Conservation (phyloP, 2,329 filamentous ascomycete species). For the Monilinia laxa region DNA sequence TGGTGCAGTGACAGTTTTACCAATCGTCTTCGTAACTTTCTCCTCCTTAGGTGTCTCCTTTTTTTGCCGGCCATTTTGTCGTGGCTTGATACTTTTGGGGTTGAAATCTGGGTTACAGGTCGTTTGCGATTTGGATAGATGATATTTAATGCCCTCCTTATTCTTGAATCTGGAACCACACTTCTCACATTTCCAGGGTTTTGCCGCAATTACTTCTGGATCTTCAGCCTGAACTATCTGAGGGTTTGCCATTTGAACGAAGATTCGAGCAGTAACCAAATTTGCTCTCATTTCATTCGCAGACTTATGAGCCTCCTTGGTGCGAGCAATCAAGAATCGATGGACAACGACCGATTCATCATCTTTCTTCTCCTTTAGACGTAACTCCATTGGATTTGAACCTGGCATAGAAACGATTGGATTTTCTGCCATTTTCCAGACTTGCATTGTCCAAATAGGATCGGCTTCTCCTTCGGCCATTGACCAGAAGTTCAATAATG, state of each 20-base stretch:
- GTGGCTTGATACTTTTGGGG: constrained; percentile 19
- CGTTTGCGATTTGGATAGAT: constrained; percentile 37
- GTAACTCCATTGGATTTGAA: constrained; percentile 39
- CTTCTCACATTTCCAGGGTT: constrained; percentile 37
- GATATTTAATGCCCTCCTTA: constrained; percentile 40
- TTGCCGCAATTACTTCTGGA: constrained; percentile 28
- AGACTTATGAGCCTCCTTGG: constrained; percentile 24
- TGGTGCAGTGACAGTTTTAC: background rate
- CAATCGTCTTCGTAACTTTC: constrained; percentile 15
- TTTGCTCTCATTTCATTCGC: constrained; percentile 36
- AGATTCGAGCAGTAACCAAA: constrained; percentile 33
- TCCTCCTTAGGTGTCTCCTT: constrained; percentile 21
- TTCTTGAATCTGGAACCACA: constrained; percentile 39
- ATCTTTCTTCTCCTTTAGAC: constrained; percentile 28
- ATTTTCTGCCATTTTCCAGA: constrained; percentile 31
- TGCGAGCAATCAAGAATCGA: constrained; percentile 33
- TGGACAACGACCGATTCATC: constrained; percentile 26
- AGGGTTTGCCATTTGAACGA: constrained; percentile 27
- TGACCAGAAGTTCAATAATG: constrained; percentile 31
- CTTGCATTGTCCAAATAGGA: constrained; percentile 28
- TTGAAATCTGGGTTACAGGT: constrained; percentile 39
- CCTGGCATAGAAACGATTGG: constrained; percentile 35
- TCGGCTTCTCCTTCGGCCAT: constrained; percentile 22
- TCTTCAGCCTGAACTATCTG: constrained; percentile 21
- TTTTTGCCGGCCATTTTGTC: constrained; percentile 1